These are phyloP conservation scores for Rhododendron henanense DNA, from an alignment of 148 eudicot species.

Conservation along the genomic window DNA sequence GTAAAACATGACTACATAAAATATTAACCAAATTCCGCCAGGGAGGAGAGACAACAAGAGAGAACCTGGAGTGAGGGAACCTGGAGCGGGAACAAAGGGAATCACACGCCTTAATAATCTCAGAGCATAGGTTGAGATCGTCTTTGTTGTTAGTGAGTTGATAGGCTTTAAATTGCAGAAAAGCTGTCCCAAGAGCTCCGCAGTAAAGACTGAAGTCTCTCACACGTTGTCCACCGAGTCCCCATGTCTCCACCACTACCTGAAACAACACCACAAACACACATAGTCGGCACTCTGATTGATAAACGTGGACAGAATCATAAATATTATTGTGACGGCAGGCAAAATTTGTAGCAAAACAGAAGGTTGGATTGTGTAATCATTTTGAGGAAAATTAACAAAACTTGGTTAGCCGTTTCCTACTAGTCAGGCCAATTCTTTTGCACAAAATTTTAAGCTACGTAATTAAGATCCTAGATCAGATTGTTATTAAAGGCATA, in stretches of 20 bases:
- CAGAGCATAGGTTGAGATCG: constrained; percentile 44
- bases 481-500: background rate
- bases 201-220: constrained; percentile 41
- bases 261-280: constrained; percentile 10
- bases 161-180: constrained; percentile 45
- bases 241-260: constrained; percentile 60
- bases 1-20: background rate
- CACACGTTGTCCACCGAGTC: constrained; percentile 22
- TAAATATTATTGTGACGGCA: background rate
- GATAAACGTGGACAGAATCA: background rate
- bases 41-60: background rate
- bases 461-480: background rate
- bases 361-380: background rate
- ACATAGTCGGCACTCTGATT: background rate
- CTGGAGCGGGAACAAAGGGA: constrained; percentile 36
- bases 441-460: background rate
- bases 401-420: background rate
- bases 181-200: constrained; percentile 67
- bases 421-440: background rate
- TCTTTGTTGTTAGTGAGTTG: constrained; percentile 34
- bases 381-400: background rate
- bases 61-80: constrained; percentile 18
- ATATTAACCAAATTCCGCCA: background rate
- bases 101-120: constrained; percentile 70
- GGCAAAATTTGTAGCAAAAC: background rate